A percentile compares a stretch with the other conserved stretches of the same genome.
Evolutionary conservation across 495 filamentous ascomycete species (phyloP).

Genomic region (Neurospora sp.): DNA sequence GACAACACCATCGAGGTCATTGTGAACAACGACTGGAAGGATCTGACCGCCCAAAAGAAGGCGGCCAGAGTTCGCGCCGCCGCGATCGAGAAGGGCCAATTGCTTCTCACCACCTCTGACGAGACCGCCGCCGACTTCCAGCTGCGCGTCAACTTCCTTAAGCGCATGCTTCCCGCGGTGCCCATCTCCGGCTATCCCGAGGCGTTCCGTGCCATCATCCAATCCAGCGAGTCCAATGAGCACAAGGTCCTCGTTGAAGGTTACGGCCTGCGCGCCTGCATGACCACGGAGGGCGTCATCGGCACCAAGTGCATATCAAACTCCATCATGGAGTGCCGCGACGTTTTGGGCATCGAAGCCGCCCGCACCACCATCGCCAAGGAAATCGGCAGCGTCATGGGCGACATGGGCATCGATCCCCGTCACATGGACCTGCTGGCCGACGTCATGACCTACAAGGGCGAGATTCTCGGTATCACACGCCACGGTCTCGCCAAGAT

Average conservation of each 20-base stretch:
- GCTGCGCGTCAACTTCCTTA: slow-evolving; percentile 71
- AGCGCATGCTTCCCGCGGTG: slow-evolving; percentile 67
- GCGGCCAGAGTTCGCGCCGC: slow-evolving; percentile 44
- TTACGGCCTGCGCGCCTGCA: slow-evolving; percentile 79
- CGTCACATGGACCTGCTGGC: slow-evolving; percentile 97
- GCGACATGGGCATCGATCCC: slow-evolving; percentile 89
- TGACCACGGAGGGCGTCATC: slow-evolving; percentile 82
- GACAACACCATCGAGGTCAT: slow-evolving; percentile 44
- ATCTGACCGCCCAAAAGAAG: slow-evolving; percentile 28
- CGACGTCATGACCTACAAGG: slow-evolving; percentile 99
- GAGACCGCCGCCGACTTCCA: slow-evolving; percentile 57
- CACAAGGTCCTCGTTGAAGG: slow-evolving; percentile 84
- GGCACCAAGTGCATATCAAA: slow-evolving; percentile 66
- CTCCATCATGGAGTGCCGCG: slow-evolving; percentile 78
- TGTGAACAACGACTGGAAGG: slow-evolving; percentile 39
- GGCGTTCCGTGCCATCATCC: slow-evolving; percentile 79
- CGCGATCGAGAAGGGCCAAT: slow-evolving; percentile 20
- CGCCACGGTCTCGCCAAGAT: slow-evolving; percentile 95
- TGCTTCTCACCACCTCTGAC: slow-evolving; percentile 20
- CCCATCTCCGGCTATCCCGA: slow-evolving; percentile 80
- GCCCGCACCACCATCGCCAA: slow-evolving; percentile 72
- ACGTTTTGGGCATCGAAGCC: slow-evolving; percentile 97
- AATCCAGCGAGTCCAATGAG: slow-evolving; percentile 44
- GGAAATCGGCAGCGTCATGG: slow-evolving; percentile 78
- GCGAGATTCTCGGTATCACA: slow-evolving; percentile 94